These are phyloP conservation scores for Tylopilus plumbeoviolaceoides DNA, from an alignment of 768 basidiomycete genomes.

Conservation along the genomic window DNA sequence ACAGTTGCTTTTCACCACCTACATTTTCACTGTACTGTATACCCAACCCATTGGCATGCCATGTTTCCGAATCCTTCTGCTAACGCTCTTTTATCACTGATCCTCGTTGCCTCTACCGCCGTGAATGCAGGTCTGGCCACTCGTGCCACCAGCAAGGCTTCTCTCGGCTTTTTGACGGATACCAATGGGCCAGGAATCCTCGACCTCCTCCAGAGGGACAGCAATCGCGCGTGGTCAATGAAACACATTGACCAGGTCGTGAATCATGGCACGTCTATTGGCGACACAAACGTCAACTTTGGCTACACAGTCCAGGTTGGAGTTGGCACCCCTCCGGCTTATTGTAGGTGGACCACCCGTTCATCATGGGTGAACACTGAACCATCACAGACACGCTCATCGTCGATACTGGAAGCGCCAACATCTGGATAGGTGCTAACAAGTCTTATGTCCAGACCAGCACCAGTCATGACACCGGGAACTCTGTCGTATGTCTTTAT, in stretches of 20 bases:
- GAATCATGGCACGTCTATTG: neutral
- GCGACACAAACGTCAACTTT: too few relatives aligned
- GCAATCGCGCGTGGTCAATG: neutral
- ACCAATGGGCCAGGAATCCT: too few relatives aligned
- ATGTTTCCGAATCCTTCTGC: too few relatives aligned
- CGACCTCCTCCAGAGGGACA: neutral
- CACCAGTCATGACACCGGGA: conserved; percentile 25
- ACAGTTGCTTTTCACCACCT: too few relatives aligned
- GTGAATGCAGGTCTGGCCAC: neutral
- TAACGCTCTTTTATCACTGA: neutral
- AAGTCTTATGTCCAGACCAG: conserved; percentile 24
- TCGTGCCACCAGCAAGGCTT: neutral
- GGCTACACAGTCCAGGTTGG: neutral
- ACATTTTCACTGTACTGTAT: too few relatives aligned
- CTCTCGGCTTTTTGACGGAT: neutral
- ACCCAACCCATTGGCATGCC: too few relatives aligned
- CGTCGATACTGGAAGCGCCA: conserved; percentile 27
- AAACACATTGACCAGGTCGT: neutral
- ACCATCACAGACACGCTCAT: conserved; percentile 21
- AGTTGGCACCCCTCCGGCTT: conserved; percentile 3
- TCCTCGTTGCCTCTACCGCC: neutral
- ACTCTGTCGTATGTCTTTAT: neutral
- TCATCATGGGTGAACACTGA: neutral
- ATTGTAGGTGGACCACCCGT: conserved; percentile 1
- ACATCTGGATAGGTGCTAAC: conserved; percentile 28